Conservation (phyloP, 225 moss, liverwort and hornwort species). For the Lunularia cruciata region DNA sequence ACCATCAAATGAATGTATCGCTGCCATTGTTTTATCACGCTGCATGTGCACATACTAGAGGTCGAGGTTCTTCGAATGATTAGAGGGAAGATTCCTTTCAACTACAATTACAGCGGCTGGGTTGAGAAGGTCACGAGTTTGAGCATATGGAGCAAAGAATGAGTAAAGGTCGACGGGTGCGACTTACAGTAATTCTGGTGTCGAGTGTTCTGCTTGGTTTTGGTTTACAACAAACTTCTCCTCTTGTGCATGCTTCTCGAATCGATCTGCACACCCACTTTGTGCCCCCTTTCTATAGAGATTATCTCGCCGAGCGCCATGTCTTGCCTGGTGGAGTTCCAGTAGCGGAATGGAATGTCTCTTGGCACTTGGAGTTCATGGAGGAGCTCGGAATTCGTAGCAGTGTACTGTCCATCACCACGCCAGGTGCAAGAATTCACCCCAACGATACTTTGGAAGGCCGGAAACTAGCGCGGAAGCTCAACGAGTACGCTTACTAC, state of each 20-base stretch:
- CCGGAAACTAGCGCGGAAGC: constrained; percentile 7
- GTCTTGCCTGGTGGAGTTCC: constrained; percentile 13
- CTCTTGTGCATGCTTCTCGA: neutral
- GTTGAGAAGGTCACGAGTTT: too few species aligned
- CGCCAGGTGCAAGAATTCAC: constrained; percentile 22
- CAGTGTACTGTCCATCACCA: constrained; percentile 20
- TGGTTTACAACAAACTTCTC: neutral
- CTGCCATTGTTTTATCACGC: too few species aligned
- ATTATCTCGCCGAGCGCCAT: constrained; percentile 15
- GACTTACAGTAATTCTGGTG: neutral
- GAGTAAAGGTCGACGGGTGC: neutral
- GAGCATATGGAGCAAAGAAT: neutral
- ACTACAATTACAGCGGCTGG: too few species aligned
- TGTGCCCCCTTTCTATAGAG: constrained; percentile 21
- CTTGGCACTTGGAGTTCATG: constrained; percentile 12
- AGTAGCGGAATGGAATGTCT: constrained; percentile 12
- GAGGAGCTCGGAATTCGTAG: constrained; percentile 13
- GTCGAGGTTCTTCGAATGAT: too few species aligned
- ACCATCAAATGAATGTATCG: too few species aligned
- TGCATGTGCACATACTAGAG: too few species aligned
- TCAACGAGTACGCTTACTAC: constrained; percentile 17
- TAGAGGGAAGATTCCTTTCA: too few species aligned
- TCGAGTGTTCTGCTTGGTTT: neutral
- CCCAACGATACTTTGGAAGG: neutral
- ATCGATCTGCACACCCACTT: constrained; percentile 32